Evolutionary conservation across 139 green algal species (phyloP).

Genomic region (Dunaliella primolecta): DNA sequence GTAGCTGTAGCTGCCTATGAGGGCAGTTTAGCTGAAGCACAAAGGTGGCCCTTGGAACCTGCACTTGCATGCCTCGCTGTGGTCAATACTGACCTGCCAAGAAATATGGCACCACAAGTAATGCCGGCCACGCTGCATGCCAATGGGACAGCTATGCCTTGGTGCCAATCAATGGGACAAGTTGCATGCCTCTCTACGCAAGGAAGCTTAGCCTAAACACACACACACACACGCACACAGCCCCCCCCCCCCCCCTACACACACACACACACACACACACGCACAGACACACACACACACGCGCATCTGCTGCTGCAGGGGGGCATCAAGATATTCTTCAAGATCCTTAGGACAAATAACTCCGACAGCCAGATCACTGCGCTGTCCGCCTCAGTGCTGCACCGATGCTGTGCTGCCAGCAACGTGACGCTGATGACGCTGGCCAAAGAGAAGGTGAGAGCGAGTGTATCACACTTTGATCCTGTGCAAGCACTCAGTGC

Average conservation of each 20-base stretch:
- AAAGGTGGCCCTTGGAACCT: no score
- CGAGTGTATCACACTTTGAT: neutral
- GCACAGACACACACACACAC: neutral
- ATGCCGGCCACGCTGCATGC: no score
- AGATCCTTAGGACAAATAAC: neutral
- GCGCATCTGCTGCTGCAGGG: slow-evolving; percentile 10
- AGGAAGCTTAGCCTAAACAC: no score
- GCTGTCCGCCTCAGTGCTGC: slow-evolving; percentile 12
- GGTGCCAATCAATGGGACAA: no score
- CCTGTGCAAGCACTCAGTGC: neutral
- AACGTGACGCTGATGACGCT: slow-evolving; percentile 18
- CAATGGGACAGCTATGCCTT: no score
- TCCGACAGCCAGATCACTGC: neutral
- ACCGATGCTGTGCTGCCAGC: slow-evolving; percentile 14
- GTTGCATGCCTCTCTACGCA: no score
- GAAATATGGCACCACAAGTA: no score
- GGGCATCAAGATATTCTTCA: slow-evolving; percentile 25
- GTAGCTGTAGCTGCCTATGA: no score
- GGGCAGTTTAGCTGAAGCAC: no score
- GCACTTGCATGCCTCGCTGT: no score
- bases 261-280: slow-evolving; percentile 4
- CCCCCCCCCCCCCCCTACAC: neutral
- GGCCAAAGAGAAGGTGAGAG: slow-evolving; percentile 29
- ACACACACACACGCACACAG: neutral
- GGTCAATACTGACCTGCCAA: no score